Conservation (phyloP, 179 eudicot species). For the Spergularia azorica region DNA sequence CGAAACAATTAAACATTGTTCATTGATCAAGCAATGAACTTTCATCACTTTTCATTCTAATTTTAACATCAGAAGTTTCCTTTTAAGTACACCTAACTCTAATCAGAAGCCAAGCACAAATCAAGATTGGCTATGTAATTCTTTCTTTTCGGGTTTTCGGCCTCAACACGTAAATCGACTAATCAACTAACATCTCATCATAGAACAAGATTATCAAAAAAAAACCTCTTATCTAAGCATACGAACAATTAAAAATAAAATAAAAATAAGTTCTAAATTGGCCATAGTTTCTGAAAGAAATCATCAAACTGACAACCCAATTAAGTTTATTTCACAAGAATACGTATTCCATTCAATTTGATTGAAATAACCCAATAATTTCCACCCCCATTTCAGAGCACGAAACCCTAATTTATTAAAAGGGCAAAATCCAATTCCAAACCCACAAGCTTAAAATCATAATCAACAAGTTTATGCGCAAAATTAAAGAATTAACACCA, state of each 20-base stretch:
- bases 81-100: no score
- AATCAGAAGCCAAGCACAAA: no score
- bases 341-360: not conserved
- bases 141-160: not conserved
- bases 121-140: not conserved
- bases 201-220: not conserved
- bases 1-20: not conserved
- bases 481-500: not conserved
- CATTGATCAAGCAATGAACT: not conserved
- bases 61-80: no score
- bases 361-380: not conserved
- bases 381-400: not conserved
- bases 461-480: not conserved
- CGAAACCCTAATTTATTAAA: not conserved
- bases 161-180: not conserved
- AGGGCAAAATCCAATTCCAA: not conserved
- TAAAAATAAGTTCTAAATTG: not conserved
- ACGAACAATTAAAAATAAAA: not conserved
- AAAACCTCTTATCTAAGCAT: not conserved
- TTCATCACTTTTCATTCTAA: not conserved
- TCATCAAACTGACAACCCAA: not conserved
- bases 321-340: not conserved
- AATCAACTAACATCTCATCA: not conserved
- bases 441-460: not conserved
- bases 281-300: not conserved